Evolutionary conservation across 306 rosid genomes (phyloP).

Genomic region (Quillaja saponaria): DNA sequence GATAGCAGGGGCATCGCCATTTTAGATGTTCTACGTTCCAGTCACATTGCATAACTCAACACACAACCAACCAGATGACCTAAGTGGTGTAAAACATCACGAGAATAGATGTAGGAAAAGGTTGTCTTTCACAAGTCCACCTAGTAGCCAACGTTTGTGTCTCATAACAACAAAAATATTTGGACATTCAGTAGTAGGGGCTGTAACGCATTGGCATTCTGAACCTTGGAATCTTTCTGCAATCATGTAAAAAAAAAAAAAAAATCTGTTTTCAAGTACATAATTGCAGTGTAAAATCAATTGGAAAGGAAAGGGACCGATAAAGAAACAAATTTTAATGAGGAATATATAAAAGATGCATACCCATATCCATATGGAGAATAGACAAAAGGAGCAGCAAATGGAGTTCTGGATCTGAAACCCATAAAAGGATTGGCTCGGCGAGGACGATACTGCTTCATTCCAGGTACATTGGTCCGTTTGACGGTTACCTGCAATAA

Average conservation of each 20-base stretch:
- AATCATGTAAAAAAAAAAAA: slow-evolving; percentile 26
- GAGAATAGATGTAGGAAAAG: slow-evolving; percentile 22
- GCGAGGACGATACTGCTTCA: slow-evolving; percentile 79
- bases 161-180: slow-evolving; percentile 21
- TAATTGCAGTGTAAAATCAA: not conserved
- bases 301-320: not conserved
- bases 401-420: slow-evolving; percentile 57
- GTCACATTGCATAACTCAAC: slow-evolving; percentile 32
- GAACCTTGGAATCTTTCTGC: slow-evolving; percentile 83
- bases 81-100: slow-evolving; percentile 20
- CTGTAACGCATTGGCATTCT: slow-evolving; percentile 77
- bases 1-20: slow-evolving; percentile 32
- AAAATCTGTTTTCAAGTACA: slow-evolving; percentile 9
- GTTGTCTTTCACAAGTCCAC: slow-evolving; percentile 13
- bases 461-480: slow-evolving; percentile 78
- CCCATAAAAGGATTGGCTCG: slow-evolving; percentile 66
- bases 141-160: slow-evolving; percentile 18
- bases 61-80: slow-evolving; percentile 36
- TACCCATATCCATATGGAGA: slow-evolving; percentile 86
- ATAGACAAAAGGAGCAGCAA: slow-evolving; percentile 57
- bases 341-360: not conserved
- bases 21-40: slow-evolving; percentile 35
- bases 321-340: not conserved
- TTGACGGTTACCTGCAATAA: slow-evolving; percentile 60
- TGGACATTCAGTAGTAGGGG: slow-evolving; percentile 61